Conservation (phyloP, 371 early-diverging fungal genomes). For the Umbelopsis sp. region DNA sequence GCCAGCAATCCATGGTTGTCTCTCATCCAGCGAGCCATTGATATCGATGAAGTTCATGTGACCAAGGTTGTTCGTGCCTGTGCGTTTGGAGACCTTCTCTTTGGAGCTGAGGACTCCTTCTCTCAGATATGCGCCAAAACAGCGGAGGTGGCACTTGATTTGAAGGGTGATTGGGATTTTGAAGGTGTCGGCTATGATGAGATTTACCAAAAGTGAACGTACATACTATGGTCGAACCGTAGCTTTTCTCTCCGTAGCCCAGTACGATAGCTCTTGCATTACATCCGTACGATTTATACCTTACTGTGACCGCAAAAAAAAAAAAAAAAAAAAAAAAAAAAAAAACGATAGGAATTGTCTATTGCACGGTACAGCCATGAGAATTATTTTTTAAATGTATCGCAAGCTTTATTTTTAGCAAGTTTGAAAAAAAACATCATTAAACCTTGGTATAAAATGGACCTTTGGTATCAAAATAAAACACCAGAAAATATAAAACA, state of each 20-base stretch:
- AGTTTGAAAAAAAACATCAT: too few species aligned
- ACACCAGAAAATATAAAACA: not conserved
- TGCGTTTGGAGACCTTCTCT: constrained; percentile 45
- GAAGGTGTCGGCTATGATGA: constrained; percentile 46
- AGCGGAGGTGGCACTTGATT: constrained; percentile 44
- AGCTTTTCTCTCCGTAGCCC: not conserved
- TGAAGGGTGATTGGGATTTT: constrained; percentile 43
- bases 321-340: too few species aligned
- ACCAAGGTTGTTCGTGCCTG: constrained; percentile 55
- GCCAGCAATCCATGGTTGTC: constrained; percentile 49
- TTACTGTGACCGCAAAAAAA: not conserved
- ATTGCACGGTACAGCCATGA: too few species aligned
- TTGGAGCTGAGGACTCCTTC: constrained; percentile 32
- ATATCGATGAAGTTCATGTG: constrained; percentile 54
- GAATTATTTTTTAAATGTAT: too few species aligned
- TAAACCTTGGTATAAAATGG: too few species aligned
- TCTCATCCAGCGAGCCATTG: constrained; percentile 46
- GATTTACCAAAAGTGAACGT: constrained; percentile 23
- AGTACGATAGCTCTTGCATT: not conserved
- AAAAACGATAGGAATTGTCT: too few species aligned
- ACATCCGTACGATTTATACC: not conserved
- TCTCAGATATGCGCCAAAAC: constrained; percentile 20
- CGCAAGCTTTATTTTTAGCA: too few species aligned
- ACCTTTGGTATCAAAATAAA: too few species aligned
- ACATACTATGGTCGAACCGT: not conserved